These are phyloP conservation scores for Opeltia flavorubescens DNA, from an alignment of 495 filamentous ascomycete species.

Conservation along the genomic window DNA sequence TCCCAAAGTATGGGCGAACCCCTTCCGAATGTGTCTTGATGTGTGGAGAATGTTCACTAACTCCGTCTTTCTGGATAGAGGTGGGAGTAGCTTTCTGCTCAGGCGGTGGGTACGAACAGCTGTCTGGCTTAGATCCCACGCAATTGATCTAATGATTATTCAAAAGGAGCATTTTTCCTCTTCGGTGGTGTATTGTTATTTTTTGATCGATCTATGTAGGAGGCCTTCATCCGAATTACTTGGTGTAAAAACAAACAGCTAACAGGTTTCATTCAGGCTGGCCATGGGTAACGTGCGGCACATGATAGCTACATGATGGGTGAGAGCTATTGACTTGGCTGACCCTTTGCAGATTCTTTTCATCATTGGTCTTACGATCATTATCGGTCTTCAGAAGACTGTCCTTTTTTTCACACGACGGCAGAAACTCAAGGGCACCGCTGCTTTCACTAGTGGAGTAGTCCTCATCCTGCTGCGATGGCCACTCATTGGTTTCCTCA, in stretches of 20 bases:
- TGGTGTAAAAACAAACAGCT: neutral
- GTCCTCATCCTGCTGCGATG: constrained; percentile 74
- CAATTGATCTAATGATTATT: constrained; percentile 7
- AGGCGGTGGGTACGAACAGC: constrained; percentile 55
- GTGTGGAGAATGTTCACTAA: constrained; percentile 6
- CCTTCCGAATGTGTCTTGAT: neutral
- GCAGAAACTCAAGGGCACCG: constrained; percentile 84
- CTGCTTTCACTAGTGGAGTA: constrained; percentile 76
- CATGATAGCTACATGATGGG: neutral
- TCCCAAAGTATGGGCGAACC: constrained; percentile 73
- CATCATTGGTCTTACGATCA: constrained; percentile 83
- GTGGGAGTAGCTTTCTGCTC: constrained; percentile 92
- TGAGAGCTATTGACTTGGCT: neutral
- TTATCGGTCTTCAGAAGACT: constrained; percentile 89
- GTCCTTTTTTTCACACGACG: constrained; percentile 82
- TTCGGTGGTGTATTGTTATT: constrained; percentile 87
- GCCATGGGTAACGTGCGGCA: constrained; percentile 72
- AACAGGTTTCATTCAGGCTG: constrained; percentile 31
- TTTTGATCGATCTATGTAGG: constrained; percentile 88
- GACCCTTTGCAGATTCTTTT: constrained; percentile 66
- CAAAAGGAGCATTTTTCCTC: constrained; percentile 75
- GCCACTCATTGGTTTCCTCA: constrained; percentile 75
- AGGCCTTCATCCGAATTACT: constrained; percentile 1
- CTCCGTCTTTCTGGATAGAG: constrained; percentile 39
- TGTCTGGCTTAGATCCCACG: constrained; percentile 4